Evolutionary conservation across 2,329 filamentous ascomycete genomes (phyloP).

Genomic region (Curvularia eragrostidis): DNA sequence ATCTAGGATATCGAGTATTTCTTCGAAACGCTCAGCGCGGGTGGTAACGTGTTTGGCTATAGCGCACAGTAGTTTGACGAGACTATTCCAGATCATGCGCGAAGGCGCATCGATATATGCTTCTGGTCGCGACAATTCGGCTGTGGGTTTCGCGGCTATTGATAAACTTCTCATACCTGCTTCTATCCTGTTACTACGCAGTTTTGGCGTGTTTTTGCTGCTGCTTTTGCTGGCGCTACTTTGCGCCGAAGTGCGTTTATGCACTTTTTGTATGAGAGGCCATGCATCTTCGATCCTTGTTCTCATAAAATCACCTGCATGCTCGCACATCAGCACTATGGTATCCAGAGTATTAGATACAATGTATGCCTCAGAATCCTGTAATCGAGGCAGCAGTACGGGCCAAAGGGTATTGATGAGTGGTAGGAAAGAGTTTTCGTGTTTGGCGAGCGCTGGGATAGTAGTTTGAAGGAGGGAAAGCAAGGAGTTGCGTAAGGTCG

Average conservation of each 20-base stretch:
- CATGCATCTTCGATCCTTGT: slow-evolving; percentile 78
- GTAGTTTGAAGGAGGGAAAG: slow-evolving; percentile 78
- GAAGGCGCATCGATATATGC: slow-evolving; percentile 63
- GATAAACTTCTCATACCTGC: slow-evolving; percentile 12
- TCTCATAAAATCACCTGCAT: slow-evolving; percentile 81
- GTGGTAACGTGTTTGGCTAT: slow-evolving; percentile 69
- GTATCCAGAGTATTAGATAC: slow-evolving; percentile 73
- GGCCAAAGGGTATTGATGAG: slow-evolving; percentile 93
- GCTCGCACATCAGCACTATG: slow-evolving; percentile 70
- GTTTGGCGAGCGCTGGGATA: slow-evolving; percentile 71
- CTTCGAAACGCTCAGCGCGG: slow-evolving; percentile 74
- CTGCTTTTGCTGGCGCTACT: slow-evolving; percentile 4
- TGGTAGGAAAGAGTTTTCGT: slow-evolving; percentile 86
- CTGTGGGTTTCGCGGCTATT: slow-evolving; percentile 1
- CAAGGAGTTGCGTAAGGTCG: slow-evolving; percentile 77
- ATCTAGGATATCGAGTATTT: slow-evolving; percentile 68
- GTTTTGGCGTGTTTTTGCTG: slow-evolving; percentile 5
- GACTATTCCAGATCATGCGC: slow-evolving; percentile 69
- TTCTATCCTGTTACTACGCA: slow-evolving; percentile 10
- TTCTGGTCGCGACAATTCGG: slow-evolving; percentile 19
- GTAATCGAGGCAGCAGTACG: slow-evolving; percentile 71
- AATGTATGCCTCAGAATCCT: slow-evolving; percentile 72
- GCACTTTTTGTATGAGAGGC: slow-evolving; percentile 56
- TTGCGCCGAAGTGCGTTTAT: slow-evolving; percentile 29
- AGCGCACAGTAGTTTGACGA: slow-evolving; percentile 64